Percentiles rank a stretch among this genome's conserved stretches.
These are phyloP conservation scores for Bipolaris victoriae DNA, from an alignment of 2,329 filamentous ascomycete genomes.

Conservation along the genomic window DNA sequence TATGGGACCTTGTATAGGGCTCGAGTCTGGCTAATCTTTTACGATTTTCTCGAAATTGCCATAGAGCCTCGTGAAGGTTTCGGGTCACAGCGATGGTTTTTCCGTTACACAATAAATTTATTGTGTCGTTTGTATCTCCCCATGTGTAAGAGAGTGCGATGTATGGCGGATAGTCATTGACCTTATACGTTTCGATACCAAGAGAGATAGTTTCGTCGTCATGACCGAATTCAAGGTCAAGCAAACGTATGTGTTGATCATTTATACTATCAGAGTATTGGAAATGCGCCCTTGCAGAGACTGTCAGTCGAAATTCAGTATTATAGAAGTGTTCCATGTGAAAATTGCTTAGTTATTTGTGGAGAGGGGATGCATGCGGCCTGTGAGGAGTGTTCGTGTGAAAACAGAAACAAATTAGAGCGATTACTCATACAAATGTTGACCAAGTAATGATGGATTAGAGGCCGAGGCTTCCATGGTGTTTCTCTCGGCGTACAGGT, in stretches of 20 bases:
- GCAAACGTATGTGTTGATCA: not conserved
- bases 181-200: not conserved
- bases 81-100: not conserved
- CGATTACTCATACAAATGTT: not conserved
- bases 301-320: not conserved
- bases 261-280: not conserved
- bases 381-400: not conserved
- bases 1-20: not conserved
- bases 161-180: not conserved
- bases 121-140: slow-evolving; percentile 1
- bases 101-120: not conserved
- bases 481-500: too few species aligned
- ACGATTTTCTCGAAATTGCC: slow-evolving; percentile 1
- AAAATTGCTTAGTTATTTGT: not conserved
- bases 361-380: not conserved
- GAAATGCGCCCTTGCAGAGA: not conserved
- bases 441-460: not conserved
- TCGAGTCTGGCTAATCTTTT: not conserved
- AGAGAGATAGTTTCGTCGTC: not conserved
- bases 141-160: not conserved
- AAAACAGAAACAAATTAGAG: not conserved
- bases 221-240: slow-evolving; percentile 1
- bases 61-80: not conserved
- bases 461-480: not conserved
- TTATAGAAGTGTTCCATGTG: not conserved